phyloP scores from a whole-genome alignment of 2,329 filamentous ascomycete genomes.

The Saccharata proteae region DNA sequence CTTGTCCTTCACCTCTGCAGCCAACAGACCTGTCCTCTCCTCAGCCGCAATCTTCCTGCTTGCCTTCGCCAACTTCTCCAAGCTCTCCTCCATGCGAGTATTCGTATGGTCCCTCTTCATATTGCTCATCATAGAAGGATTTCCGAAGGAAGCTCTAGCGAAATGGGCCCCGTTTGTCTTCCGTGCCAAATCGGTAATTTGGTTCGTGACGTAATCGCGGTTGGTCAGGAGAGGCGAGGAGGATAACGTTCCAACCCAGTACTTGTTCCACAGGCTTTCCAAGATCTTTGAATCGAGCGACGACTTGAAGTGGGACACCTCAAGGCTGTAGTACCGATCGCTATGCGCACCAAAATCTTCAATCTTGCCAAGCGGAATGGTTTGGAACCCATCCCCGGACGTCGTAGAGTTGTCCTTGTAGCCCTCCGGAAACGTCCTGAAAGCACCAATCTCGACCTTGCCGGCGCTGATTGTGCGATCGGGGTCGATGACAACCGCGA shows the following conservation, averaged over 20 bases:
- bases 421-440: conserved; percentile 73
- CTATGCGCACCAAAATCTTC: conserved; percentile 93
- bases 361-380: conserved; percentile 83
- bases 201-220: conserved; percentile 83
- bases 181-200: conserved; percentile 75
- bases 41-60: conserved; percentile 49
- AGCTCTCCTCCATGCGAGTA: conserved; percentile 31
- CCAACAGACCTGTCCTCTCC: conserved; percentile 51
- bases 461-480: conserved; percentile 89
- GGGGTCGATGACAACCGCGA: conserved; percentile 92
- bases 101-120: conserved; percentile 13
- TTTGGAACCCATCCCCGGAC: conserved; percentile 50
- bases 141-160: conserved; percentile 21
- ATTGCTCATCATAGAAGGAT: conserved; percentile 12
- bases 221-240: conserved; percentile 85
- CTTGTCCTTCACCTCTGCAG: conserved; percentile 50
- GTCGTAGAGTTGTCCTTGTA: conserved; percentile 30
- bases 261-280: conserved; percentile 93
- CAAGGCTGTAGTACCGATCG: conserved; percentile 78
- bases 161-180: conserved; percentile 61
- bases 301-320: conserved; percentile 90
- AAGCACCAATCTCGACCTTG: conserved; percentile 95
- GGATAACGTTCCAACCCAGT: conserved; percentile 93
- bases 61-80: conserved; percentile 51
- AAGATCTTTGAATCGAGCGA: conserved; percentile 77